These are phyloP conservation scores for Halteria grandinella DNA, from an alignment of 73 alveolate genomes.

Conservation along the genomic window DNA sequence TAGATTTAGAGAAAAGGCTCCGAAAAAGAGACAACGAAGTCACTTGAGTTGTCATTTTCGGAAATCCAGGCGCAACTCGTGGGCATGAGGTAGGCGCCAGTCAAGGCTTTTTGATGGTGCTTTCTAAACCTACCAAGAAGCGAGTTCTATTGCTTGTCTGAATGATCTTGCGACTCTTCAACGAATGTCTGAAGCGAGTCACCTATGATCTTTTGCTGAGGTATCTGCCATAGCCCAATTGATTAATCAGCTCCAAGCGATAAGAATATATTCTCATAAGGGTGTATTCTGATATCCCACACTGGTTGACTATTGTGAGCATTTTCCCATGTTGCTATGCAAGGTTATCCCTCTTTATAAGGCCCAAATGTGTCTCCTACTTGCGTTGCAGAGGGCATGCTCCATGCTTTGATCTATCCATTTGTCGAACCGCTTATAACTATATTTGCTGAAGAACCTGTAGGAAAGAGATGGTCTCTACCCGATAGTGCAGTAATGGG, in stretches of 20 bases:
- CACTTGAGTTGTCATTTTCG: neutral
- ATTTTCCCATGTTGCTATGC: slow-evolving; percentile 62
- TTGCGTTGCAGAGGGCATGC: slow-evolving; percentile 65
- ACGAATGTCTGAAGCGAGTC: neutral
- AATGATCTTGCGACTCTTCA: neutral
- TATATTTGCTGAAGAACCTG: slow-evolving; percentile 61
- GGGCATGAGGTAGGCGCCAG: too few species aligned
- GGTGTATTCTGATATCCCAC: slow-evolving; percentile 90
- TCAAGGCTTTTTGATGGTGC: neutral
- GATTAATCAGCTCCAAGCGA: slow-evolving; percentile 79
- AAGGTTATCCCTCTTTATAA: slow-evolving; percentile 67
- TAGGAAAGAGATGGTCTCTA: slow-evolving; percentile 14
- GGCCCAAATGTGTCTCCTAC: slow-evolving; percentile 61
- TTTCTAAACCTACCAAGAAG: slow-evolving; percentile 11
- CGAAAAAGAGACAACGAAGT: slow-evolving; percentile 32
- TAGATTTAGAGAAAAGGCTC: slow-evolving; percentile 36
- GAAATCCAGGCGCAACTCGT: slow-evolving; percentile 63
- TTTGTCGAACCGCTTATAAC: slow-evolving; percentile 77
- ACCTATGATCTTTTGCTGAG: neutral
- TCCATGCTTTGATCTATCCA: slow-evolving; percentile 81
- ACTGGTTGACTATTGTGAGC: slow-evolving; percentile 73
- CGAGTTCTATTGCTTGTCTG: neutral
- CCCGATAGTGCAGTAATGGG: slow-evolving; percentile 76
- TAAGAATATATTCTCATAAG: slow-evolving; percentile 74
- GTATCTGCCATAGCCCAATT: slow-evolving; percentile 70